Evolutionary conservation across 106 monocot genomes (phyloP).

Genomic region (Vanilla planifolia): DNA sequence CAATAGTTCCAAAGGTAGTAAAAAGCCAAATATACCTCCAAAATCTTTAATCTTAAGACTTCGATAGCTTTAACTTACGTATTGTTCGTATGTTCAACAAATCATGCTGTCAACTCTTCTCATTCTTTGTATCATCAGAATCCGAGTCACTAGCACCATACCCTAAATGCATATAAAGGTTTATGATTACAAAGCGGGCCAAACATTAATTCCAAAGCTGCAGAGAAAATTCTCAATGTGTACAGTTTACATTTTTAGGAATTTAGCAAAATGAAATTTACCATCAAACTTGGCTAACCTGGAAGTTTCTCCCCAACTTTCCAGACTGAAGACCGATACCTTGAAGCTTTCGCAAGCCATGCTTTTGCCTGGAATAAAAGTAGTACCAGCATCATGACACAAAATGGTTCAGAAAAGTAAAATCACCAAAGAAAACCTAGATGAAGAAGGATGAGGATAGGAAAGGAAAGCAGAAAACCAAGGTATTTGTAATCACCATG

Average conservation of each 20-base stretch:
- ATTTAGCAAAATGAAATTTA: background rate
- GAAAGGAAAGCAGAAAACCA: background rate
- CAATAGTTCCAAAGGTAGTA: no score
- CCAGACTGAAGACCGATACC: slow-evolving; percentile 56
- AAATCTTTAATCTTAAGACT: no score
- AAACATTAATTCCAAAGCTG: background rate
- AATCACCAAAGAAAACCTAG: no score
- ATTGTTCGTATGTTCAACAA: background rate
- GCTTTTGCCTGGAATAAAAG: slow-evolving; percentile 37
- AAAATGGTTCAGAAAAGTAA: background rate
- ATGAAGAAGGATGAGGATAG: background rate
- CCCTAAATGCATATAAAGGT: slow-evolving; percentile 11
- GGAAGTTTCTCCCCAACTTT: slow-evolving; percentile 74
- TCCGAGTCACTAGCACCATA: slow-evolving; percentile 72
- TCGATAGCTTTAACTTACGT: slow-evolving; percentile 13
- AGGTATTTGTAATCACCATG: no score
- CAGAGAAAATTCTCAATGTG: background rate
- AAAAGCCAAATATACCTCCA: no score
- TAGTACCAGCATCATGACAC: background rate
- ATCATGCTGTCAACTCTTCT: slow-evolving; percentile 9
- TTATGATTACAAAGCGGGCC: background rate
- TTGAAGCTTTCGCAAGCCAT: slow-evolving; percentile 77
- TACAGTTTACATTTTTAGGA: background rate
- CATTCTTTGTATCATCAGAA: slow-evolving; percentile 39
- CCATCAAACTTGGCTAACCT: slow-evolving; percentile 27